Evolutionary conservation across 139 green algal genomes (phyloP).

Genomic region (Penium margaritaceum): DNA sequence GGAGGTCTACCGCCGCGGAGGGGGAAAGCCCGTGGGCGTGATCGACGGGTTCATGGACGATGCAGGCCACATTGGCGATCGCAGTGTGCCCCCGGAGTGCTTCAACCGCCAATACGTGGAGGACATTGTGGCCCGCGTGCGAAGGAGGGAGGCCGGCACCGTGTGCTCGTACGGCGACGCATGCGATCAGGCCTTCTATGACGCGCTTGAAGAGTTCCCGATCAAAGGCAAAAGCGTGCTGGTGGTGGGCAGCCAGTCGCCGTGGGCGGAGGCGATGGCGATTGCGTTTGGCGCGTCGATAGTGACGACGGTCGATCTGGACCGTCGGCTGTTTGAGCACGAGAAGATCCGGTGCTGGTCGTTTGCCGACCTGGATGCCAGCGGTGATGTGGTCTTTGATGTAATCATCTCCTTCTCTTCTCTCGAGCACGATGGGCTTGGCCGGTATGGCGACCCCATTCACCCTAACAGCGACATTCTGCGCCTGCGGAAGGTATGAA

Average conservation of each 20-base stretch:
- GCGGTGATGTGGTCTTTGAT: conserved; percentile 8
- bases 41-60: too few relatives aligned
- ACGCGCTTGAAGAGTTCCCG: conserved; percentile 14
- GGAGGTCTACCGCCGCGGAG: too few relatives aligned
- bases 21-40: too few relatives aligned
- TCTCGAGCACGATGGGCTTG: conserved; percentile 32
- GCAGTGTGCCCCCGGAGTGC: too few relatives aligned
- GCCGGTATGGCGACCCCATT: conserved; percentile 36
- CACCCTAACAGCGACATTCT: conserved; percentile 22
- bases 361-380: not conserved
- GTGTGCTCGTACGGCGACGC: too few relatives aligned
- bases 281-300: conserved; percentile 17
- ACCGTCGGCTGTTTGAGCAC: not conserved
- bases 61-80: too few relatives aligned
- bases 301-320: conserved; percentile 23
- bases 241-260: conserved; percentile 14
- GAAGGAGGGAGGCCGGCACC: too few relatives aligned
- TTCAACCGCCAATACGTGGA: too few relatives aligned
- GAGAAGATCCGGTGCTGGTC: not conserved
- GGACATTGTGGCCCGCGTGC: too few relatives aligned
- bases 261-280: conserved; percentile 14
- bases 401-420: conserved; percentile 18
- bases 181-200: too few relatives aligned
- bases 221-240: conserved; percentile 25
- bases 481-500: conserved; percentile 14